Base-by-base conservation (phyloP, 805 yeast species). In the Cyberlindnera sargentensis region DNA sequence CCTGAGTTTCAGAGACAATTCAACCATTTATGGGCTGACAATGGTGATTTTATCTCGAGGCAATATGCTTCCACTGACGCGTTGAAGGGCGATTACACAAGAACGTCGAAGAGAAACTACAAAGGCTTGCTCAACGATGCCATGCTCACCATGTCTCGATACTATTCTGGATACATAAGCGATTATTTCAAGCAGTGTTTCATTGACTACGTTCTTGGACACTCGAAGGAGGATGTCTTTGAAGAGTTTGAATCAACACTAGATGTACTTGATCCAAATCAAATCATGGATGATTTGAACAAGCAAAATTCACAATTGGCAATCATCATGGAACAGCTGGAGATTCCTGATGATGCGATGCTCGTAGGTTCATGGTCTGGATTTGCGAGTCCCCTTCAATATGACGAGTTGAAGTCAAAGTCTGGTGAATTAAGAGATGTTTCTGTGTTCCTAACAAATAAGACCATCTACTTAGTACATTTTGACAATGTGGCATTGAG, bases 41-140 rank as follows among this genome's bases (percentile, higher is more conserved):
- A 80, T 55, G 86, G 85, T 2, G 85, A 80, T 53, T 77, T 74
- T 23, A 75, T 80, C 26, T 78, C 84, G 8, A 76, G 71, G 38
- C 82, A 78, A 47, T 80, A 80, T 53, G 75, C 81, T 3, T 73
- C 76, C 5, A 76, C 82, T 1, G 72, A 71, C 55, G 82, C 81
- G 0, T 57, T 76, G 46, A 72, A 71, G 47, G 75, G 75, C 6
- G 76, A 71, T 42, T 71, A 58, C 47, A 72, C 75, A 1, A 49
- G 76, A 44, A 67, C 72, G 1, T 61, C 67, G 11, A 63, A 66
- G 45, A 57, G 76, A 37, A 65, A 66, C 40, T 64, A 68, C 42
- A 51, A 60, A 29, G 76, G 76, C 0, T 55, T 71, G 5, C 43
- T 71, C 28, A 68, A 61, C 27, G 76, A 71, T 50, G 75, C 71